phyloP scores from a whole-genome alignment of 164 flowering plant genomes.

The Kingdonia uniflora region DNA sequence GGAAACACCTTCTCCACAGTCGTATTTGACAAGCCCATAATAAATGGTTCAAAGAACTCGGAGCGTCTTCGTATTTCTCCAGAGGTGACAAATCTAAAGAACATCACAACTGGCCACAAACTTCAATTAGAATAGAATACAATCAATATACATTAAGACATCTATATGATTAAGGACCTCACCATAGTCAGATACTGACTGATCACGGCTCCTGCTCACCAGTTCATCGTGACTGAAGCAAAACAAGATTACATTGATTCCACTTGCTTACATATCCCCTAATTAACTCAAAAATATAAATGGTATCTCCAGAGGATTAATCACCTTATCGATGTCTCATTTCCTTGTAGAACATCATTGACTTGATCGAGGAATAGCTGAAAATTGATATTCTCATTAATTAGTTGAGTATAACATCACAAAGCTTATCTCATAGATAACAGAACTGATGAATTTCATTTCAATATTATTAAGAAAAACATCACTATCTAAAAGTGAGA shows the following conservation, averaged over 20 bases:
- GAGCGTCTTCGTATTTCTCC: conserved; percentile 78
- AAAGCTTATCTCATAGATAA: not conserved
- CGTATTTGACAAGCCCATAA: conserved; percentile 68
- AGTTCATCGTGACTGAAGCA: conserved; percentile 72
- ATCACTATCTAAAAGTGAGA: too few relatives aligned
- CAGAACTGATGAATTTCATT: too few relatives aligned
- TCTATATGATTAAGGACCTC: conserved; percentile 15
- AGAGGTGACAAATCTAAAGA: conserved; percentile 96
- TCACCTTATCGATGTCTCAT: conserved; percentile 65
- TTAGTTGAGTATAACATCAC: conserved; percentile 4
- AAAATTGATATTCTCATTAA: conserved; percentile 7
- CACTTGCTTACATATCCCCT: not conserved
- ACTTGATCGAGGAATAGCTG: conserved; percentile 93
- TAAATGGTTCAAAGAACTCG: conserved; percentile 89
- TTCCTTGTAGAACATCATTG: conserved; percentile 66
- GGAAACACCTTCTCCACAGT: conserved; percentile 80
- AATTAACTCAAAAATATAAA: not conserved
- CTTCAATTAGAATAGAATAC: conserved; percentile 12
- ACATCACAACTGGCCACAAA: conserved; percentile 77
- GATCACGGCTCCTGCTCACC: conserved; percentile 67
- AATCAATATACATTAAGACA: not conserved
- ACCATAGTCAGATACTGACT: conserved; percentile 85
- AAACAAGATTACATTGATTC: conserved; percentile 7
- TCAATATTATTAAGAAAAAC: too few relatives aligned
- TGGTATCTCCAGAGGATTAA: not conserved